Conservation (phyloP, 2,329 filamentous ascomycete species). For the Xylariaceae sp. region DNA sequence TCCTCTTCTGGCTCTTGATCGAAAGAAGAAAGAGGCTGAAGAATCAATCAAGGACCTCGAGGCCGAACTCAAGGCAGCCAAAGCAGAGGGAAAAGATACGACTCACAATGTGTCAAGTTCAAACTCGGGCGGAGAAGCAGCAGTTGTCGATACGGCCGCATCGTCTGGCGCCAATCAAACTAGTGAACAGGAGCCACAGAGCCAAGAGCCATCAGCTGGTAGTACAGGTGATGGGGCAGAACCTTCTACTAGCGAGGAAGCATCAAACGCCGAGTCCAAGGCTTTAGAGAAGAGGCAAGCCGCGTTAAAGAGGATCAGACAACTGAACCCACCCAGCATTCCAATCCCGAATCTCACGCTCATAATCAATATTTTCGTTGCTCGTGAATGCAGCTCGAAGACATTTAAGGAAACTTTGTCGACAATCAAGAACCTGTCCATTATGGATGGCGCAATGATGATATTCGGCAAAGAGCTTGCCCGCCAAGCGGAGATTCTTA, state of each 20-base stretch:
- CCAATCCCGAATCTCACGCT: conserved; percentile 85
- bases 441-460: conserved; percentile 83
- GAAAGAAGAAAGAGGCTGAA: conserved; percentile 50
- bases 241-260: conserved; percentile 20
- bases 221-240: conserved; percentile 15
- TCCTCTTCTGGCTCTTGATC: conserved; percentile 76
- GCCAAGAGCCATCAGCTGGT: conserved; percentile 9
- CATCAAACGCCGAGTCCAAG: conserved; percentile 31
- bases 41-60: conserved; percentile 36
- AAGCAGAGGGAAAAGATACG: conserved; percentile 15
- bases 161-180: too few species aligned
- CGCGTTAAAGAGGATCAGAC: conserved; percentile 48
- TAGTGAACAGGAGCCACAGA: not conserved
- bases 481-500: conserved; percentile 77
- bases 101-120: conserved; percentile 6
- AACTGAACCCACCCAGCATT: conserved; percentile 76
- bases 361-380: conserved; percentile 95
- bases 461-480: conserved; percentile 93
- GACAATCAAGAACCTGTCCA: conserved; percentile 96
- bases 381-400: conserved; percentile 93
- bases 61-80: conserved; percentile 23
- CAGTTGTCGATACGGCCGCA: conserved; percentile 6
- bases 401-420: conserved; percentile 97
- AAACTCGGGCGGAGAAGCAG: conserved; percentile 12
- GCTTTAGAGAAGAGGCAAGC: conserved; percentile 39